Evolutionary conservation across 2,329 filamentous ascomycete species (phyloP), one percentile per base, ranked within the genome.

Genomic region (Didymellaceae sp.): DNA sequence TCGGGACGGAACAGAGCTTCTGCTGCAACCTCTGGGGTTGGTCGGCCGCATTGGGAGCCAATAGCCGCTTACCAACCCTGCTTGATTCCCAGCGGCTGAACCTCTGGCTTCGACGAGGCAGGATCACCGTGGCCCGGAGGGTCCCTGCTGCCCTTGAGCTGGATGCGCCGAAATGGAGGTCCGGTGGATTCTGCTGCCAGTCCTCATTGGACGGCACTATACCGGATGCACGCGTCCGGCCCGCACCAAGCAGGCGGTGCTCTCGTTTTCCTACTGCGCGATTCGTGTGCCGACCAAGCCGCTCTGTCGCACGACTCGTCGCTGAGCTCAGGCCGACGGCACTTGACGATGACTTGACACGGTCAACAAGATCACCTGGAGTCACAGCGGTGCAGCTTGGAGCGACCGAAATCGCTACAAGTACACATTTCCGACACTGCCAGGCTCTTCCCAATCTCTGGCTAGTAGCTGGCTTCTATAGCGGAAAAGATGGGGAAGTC

Each of bases 201-300:
- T 5, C 0, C 11, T 45, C 4, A 51, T 51, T 51, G 41, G 47
- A 9, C 9, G 14, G 6, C 30, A 7, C 34, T 5, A 6, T 18
- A n/a, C 22, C 41, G 35, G 35, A 45, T 51, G 34, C 34, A 30
- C n/a, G 10, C 18, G 25, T 9, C 41, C 35, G 26, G 16, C 13
- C 39, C 37, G 41, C 35, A 41, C 48, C 48, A 35, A 37, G 35
- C 48, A 24, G 41, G 30, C 41, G 48, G 48, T 16, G 47, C 46
- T 22, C 35, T 24, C 48, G 41, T 35, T 37, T 10, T 45, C 17
- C 47, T 30, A 34, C 17, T 4, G 10, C 20, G 22, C 41, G 41
- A 51, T 37, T 45, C 48, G 20, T 51, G 47, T 25, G 41, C 41
- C 14, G 22, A 40, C 34, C 35, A 16, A 18, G 11, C 30, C 14